Evolutionary conservation across 345 rosid genomes (phyloP).

Genomic region (Xanthoceras sorbifolium): DNA sequence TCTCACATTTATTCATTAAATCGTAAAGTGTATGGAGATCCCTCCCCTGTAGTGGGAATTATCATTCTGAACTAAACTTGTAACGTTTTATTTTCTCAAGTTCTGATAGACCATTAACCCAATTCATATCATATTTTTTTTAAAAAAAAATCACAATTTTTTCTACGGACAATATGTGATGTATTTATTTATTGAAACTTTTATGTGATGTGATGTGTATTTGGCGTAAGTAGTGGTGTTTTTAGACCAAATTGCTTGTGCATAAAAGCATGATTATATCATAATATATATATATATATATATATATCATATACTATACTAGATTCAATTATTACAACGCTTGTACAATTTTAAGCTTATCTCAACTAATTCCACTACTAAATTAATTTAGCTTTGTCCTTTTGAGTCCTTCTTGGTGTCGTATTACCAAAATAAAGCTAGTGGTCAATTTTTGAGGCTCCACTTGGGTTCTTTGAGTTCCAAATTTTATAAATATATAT

Average conservation of each 20-base stretch:
- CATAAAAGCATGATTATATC: not conserved
- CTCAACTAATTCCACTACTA: not conserved
- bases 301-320: not conserved
- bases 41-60: too few species aligned
- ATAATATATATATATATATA: too few species aligned
- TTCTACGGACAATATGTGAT: too few species aligned
- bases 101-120: too few species aligned
- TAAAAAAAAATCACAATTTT: too few species aligned
- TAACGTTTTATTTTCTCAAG: too few species aligned
- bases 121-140: too few species aligned
- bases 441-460: conserved; percentile 11
- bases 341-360: not conserved
- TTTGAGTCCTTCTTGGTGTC: not conserved
- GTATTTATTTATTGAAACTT: not conserved
- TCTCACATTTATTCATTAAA: too few species aligned
- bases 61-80: too few species aligned
- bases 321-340: not conserved
- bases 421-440: not conserved
- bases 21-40: too few species aligned
- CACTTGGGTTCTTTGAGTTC: not conserved
- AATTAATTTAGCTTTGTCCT: not conserved
- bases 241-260: not conserved
- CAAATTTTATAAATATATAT: not conserved
- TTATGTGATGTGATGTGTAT: not conserved
- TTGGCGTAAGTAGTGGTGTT: conserved; percentile 13